Conservation (phyloP, 805 yeast species). For the Candida tammaniensis region DNA sequence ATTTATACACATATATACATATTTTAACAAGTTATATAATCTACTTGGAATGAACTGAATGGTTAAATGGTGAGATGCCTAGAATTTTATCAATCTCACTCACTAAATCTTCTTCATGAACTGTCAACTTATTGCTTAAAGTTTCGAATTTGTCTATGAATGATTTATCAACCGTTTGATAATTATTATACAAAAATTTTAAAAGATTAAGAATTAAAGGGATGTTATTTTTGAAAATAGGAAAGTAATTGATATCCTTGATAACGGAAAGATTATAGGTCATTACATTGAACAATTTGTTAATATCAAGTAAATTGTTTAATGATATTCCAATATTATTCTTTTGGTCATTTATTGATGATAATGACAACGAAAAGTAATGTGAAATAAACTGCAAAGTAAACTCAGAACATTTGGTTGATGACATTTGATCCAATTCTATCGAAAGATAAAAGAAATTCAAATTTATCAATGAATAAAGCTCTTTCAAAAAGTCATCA, state of each 20-base stretch:
- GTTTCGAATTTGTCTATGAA: conserved; percentile 1
- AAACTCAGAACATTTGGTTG: conserved; percentile 38
- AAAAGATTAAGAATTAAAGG: conserved; percentile 4
- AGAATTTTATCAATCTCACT: too few species aligned
- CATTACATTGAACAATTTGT: conserved; percentile 36
- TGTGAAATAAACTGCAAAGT: conserved; percentile 40
- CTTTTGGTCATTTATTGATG: conserved; percentile 16
- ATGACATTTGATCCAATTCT: conserved; percentile 39
- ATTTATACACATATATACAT: too few species aligned
- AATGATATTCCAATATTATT: conserved; percentile 18
- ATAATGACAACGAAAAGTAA: conserved; percentile 31
- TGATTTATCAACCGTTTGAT: conserved; percentile 1
- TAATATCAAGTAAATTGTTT: conserved; percentile 29
- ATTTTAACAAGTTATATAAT: too few species aligned
- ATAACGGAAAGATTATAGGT: conserved; percentile 16
- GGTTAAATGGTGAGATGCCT: too few species aligned
- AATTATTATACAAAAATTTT: conserved; percentile 3
- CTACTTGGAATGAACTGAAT: too few species aligned
- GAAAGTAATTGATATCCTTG: conserved; percentile 1
- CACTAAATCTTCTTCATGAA: too few species aligned
- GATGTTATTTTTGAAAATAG: conserved; percentile 3
- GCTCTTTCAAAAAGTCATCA: conserved; percentile 26
- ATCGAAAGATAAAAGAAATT: conserved; percentile 38
- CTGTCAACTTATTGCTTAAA: too few species aligned
- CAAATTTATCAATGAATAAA: conserved; percentile 31